Percentiles rank a stretch among this genome's conserved stretches.
phyloP scores from a whole-genome alignment of 1,284 basidiomycete species.

The Boletus subluridellus region DNA sequence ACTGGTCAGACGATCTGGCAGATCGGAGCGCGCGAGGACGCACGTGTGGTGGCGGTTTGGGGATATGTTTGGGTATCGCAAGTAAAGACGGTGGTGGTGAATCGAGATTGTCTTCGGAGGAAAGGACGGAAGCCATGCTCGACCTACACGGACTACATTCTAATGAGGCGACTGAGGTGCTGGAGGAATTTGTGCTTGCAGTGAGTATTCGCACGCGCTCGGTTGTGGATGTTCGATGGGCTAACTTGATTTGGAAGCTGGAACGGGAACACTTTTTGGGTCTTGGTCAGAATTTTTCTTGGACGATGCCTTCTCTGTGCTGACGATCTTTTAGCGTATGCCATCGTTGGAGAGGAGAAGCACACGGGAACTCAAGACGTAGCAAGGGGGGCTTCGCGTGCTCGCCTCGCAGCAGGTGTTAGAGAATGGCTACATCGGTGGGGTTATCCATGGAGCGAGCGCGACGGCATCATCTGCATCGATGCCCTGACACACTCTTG shows the following conservation, averaged over 20 bases:
- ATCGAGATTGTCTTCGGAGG: conserved; percentile 64
- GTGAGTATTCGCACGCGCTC: conserved; percentile 46
- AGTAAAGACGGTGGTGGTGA: conserved; percentile 51
- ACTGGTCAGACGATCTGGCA: conserved; percentile 80
- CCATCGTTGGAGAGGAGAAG: conserved; percentile 93
- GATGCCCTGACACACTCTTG: conserved; percentile 74
- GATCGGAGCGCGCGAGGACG: conserved; percentile 78
- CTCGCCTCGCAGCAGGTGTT: conserved; percentile 78
- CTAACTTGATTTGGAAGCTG: conserved; percentile 46
- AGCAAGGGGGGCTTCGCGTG: conserved; percentile 74
- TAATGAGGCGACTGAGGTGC: conserved; percentile 85
- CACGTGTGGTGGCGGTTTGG: conserved; percentile 75
- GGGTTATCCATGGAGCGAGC: conserved; percentile 95
- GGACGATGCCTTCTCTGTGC: neutral
- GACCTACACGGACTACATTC: conserved; percentile 89
- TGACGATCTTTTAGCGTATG: conserved; percentile 56
- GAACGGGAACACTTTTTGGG: conserved; percentile 86
- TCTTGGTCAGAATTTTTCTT: conserved; percentile 51
- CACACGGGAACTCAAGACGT: conserved; percentile 88
- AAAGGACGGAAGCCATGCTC: conserved; percentile 76
- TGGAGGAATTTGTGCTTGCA: conserved; percentile 86
- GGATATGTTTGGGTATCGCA: conserved; percentile 83
- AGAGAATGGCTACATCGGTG: conserved; percentile 88
- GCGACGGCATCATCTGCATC: conserved; percentile 84
- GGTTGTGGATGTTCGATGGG: neutral